Conservation (phyloP, 495 filamentous ascomycete genomes). For the Aspergillus saccharolyticus region DNA sequence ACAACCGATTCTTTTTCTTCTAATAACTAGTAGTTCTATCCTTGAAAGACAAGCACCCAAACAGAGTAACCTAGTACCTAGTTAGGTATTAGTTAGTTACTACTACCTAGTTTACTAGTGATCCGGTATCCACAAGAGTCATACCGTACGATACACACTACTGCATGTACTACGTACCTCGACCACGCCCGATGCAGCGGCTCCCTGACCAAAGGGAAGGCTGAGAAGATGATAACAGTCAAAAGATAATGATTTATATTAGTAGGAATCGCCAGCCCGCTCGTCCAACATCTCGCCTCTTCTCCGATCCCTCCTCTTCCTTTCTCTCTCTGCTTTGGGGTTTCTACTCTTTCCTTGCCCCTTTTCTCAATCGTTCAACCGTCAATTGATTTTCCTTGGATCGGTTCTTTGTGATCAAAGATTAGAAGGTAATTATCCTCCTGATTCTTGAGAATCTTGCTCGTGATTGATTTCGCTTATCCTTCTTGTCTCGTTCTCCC, state of each 20-base stretch:
- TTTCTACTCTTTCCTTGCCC: neutral
- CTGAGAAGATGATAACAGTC: slow-evolving; percentile 17
- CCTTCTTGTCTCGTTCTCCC: slow-evolving; percentile 2
- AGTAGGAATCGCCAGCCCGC: slow-evolving; percentile 26
- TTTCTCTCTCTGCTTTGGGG: neutral
- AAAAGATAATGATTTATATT: slow-evolving; percentile 23
- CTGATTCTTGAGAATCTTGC: neutral
- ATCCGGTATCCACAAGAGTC: slow-evolving; percentile 10
- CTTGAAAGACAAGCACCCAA: neutral
- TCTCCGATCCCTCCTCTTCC: slow-evolving; percentile 4
- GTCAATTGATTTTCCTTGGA: neutral
- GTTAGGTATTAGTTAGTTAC: too few relatives aligned
- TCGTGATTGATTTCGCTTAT: neutral
- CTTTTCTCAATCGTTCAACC: too few relatives aligned
- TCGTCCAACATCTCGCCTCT: slow-evolving; percentile 4
- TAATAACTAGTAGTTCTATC: neutral
- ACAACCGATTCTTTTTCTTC: neutral
- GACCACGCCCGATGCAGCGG: slow-evolving; percentile 17
- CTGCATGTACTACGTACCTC: slow-evolving; percentile 13
- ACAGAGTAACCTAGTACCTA: neutral
- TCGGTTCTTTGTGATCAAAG: neutral
- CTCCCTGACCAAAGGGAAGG: slow-evolving; percentile 15
- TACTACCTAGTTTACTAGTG: too few relatives aligned
- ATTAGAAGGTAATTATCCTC: neutral
- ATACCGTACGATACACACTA: slow-evolving; percentile 20